Evolutionary conservation across 805 yeast genomes (phyloP), one percentile per base, ranked within the genome.

Genomic region (Suhomyces sp.): DNA sequence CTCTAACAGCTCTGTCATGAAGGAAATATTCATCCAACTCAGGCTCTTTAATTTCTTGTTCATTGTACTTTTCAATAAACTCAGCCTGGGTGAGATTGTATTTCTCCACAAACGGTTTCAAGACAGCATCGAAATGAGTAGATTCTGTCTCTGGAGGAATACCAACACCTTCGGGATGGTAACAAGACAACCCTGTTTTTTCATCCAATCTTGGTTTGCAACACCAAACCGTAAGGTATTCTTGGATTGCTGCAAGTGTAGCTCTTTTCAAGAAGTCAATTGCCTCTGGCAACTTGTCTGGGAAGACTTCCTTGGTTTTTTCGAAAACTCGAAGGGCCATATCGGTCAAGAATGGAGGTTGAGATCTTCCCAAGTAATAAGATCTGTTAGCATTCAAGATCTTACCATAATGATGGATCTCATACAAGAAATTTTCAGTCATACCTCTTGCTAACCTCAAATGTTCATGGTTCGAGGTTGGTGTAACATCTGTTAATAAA

Each of bases 131-230:
- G 53, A 91, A 91, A 65, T 93, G 98, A 2, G 87, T 79, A 0
- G 88, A 70, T 58, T 91, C 98, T 1, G 97, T 90, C 57, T 91
- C 98, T 5, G 97, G 97, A 4, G 98, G 98, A 26, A 91, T 78
- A n/a, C 98, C 97, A 18, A 74, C 43, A 14, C 97, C 97, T 35
- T 77, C 83, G 0, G 98, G 97, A 50, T 85, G 88, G 56, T 88
- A 91, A 45, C 95, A 78, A 0, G 96, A 88, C 30, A 91, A 67
- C 0, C 95, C 95, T 0, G 96, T 78, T 9, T 48, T 65, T 10
- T 61, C 63, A 54, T 91, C 96, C 17, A 75, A 62, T 42, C 98
- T 72, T 18, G 97, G 97, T 21, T 56, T 49, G 4, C 77, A 50
- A 40, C 73, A 73, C 98, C 98, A 91, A 5, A 91, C 88, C 0